phyloP scores from a whole-genome alignment of 805 yeast species.

The Suhomyces faveliae region DNA sequence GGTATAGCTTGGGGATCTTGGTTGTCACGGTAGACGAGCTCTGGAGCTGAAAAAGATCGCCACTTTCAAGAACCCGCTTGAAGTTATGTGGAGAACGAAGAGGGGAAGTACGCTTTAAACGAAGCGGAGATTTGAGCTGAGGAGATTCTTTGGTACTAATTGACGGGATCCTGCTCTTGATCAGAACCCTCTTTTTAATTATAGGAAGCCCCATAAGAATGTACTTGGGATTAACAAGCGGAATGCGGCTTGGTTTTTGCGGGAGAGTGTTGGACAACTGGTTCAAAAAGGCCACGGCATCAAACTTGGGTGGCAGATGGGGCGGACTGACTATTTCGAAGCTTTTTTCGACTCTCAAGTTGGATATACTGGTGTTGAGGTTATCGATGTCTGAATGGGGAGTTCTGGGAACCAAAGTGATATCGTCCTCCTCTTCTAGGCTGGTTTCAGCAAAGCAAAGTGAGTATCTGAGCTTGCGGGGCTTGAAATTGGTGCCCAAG shows the following conservation, averaged over 20 bases:
- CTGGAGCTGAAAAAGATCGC: not conserved
- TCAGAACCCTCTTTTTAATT: conserved; percentile 19
- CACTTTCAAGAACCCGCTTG: conserved; percentile 6
- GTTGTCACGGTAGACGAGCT: not conserved
- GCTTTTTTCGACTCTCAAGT: not conserved
- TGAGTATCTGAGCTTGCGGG: conserved; percentile 1
- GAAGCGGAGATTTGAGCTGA: not conserved
- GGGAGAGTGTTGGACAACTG: conserved; percentile 2
- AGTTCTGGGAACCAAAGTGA: conserved; percentile 6
- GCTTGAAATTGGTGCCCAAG: conserved; percentile 9
- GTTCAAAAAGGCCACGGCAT: not conserved
- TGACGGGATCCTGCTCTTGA: conserved; percentile 24
- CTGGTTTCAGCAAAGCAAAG: not conserved
- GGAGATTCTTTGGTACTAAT: conserved; percentile 28
- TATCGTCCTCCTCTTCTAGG: conserved; percentile 9
- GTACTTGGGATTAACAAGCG: conserved; percentile 24
- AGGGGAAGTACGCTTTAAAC: not conserved
- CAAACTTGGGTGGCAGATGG: not conserved
- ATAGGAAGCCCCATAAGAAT: conserved; percentile 19
- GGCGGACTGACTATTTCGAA: no score
- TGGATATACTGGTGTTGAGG: conserved; percentile 2
- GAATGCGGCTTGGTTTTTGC: conserved; percentile 21
- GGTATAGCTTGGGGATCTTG: conserved; percentile 2
- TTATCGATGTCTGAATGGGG: conserved; percentile 5
- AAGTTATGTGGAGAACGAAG: not conserved